Evolutionary conservation across 352 stramenopile genomes (phyloP).

Genomic region (Phytophthora pini): DNA sequence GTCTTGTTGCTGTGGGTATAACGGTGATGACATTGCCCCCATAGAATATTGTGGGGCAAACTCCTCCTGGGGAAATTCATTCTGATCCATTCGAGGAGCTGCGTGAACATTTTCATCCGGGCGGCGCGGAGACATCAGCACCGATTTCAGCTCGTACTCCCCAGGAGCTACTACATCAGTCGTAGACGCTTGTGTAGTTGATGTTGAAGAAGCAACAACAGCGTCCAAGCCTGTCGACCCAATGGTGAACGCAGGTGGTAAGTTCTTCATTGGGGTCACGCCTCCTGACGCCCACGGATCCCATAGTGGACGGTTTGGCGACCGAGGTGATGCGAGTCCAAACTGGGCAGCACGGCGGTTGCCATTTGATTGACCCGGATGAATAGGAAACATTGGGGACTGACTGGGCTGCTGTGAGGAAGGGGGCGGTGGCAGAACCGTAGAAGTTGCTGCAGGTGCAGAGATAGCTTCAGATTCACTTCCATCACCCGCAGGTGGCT

Average conservation of each 20-base stretch:
- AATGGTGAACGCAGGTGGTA: constrained; percentile 43
- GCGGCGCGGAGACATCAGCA: constrained; percentile 38
- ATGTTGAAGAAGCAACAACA: constrained; percentile 25
- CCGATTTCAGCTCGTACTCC: constrained; percentile 49
- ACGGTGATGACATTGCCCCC: constrained; percentile 21
- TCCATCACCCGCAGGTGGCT: not conserved
- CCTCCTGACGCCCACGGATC: constrained; percentile 51
- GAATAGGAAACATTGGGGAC: not conserved
- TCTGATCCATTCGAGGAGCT: constrained; percentile 13
- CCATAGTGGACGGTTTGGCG: constrained; percentile 46
- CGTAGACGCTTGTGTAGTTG: constrained; percentile 6
- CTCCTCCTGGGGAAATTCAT: constrained; percentile 3
- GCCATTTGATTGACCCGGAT: constrained; percentile 11
- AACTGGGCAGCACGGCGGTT: constrained; percentile 21
- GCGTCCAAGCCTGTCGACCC: constrained; percentile 36
- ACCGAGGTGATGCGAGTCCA: constrained; percentile 37
- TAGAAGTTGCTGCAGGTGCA: not conserved
- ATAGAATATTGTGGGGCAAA: constrained; percentile 26
- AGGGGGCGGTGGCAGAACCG: not conserved
- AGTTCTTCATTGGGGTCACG: constrained; percentile 43
- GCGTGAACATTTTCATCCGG: constrained; percentile 8
- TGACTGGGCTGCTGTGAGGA: constrained; percentile 1
- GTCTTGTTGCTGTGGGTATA: constrained; percentile 19
- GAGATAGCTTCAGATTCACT: not conserved
- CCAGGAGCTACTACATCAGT: constrained; percentile 5